A percentile compares a stretch with the other conserved stretches of the same genome.
phyloP scores from a whole-genome alignment of 495 filamentous ascomycete species.

The Penicillium lagena region DNA sequence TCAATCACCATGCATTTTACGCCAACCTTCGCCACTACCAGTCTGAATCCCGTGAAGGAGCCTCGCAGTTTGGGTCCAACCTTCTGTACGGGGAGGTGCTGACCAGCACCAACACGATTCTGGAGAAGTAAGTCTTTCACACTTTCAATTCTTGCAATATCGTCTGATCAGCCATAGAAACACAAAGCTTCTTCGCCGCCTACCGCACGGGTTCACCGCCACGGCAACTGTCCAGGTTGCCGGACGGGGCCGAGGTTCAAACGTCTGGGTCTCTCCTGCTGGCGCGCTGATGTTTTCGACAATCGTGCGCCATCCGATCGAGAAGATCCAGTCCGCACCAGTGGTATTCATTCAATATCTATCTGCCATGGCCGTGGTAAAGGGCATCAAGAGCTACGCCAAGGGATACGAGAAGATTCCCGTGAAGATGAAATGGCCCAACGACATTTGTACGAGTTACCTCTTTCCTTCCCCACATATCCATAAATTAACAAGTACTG shows the following conservation, averaged over 20 bases:
- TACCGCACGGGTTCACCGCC: constrained; percentile 81
- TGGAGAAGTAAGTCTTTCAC: constrained; percentile 65
- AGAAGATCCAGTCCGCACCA: constrained; percentile 64
- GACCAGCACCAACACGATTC: constrained; percentile 89
- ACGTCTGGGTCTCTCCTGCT: constrained; percentile 91
- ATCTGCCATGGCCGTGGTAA: constrained; percentile 80
- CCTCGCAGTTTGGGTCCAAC: constrained; percentile 64
- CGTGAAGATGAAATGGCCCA: constrained; percentile 94
- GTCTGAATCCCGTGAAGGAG: constrained; percentile 42
- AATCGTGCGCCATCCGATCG: constrained; percentile 72
- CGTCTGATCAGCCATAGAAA: constrained; percentile 50
- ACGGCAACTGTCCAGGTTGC: constrained; percentile 88
- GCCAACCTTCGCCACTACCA: constrained; percentile 64
- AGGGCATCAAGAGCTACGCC: constrained; percentile 77
- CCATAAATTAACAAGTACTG: not conserved
- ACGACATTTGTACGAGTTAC: constrained; percentile 65
- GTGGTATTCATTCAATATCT: constrained; percentile 95
- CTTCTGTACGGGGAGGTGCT: constrained; percentile 88
- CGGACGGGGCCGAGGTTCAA: constrained; percentile 84
- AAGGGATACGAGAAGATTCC: constrained; percentile 65
- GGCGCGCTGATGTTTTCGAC: constrained; percentile 84
- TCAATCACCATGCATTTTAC: constrained; percentile 79
- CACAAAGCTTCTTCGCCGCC: constrained; percentile 60
- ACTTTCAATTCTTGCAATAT: not conserved
- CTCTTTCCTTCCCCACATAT: not conserved